Evolutionary conservation across 2,329 filamentous ascomycete species (phyloP), one percentile per base, ranked within the genome.

Genomic region (Juglanconis sp.): DNA sequence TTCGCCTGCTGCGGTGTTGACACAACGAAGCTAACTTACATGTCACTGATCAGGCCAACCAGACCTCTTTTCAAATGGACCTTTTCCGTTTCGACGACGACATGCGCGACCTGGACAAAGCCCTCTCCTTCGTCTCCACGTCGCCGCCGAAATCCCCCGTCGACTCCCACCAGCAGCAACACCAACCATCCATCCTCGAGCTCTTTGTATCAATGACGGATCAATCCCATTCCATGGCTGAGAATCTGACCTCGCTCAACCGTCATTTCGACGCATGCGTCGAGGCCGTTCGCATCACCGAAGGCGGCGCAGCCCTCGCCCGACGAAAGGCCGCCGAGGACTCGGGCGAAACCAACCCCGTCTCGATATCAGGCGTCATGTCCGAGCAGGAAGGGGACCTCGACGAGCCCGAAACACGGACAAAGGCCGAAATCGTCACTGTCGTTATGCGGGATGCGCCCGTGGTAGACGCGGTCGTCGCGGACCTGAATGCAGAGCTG

Each of bases 201-300:
- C 77, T 86, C 47, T 77, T 91, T n/a, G 76, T 81, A 35, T 78
- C 80, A 3, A 81, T 96, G 40, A 87, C 93, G 65, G 80, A 80
- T 13, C 87, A 94, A 66, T 93, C 93, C 0, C 87, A 90, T 64
- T 86, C 88, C 67, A 94, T 96, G 87, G 94, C 93, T 5, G 82
- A 88, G 60, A 82, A 92, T 5, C 83, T 98, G 1, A 85, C 91
- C 59, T 92, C 89, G 1, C 79, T 98, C 4, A 92, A 92, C 7
- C 85, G 84, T 32, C 94, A 98, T 74, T 97, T 96, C 71, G 94
- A 98, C 72, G 85, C 96, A 65, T 97, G 94, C 72, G 91, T 96
- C 13, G 94, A 89, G 1, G 94, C 94, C 1, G 88, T 97, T 48
- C 90, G 92, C 62, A 92, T 94, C 54, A 97, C 64, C 60, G 60